A percentile compares a stretch with the other conserved stretches of the same genome.
These are phyloP conservation scores for Arthrobotrys entomopaga DNA, from an alignment of 2,329 filamentous ascomycete genomes.

Conservation along the genomic window DNA sequence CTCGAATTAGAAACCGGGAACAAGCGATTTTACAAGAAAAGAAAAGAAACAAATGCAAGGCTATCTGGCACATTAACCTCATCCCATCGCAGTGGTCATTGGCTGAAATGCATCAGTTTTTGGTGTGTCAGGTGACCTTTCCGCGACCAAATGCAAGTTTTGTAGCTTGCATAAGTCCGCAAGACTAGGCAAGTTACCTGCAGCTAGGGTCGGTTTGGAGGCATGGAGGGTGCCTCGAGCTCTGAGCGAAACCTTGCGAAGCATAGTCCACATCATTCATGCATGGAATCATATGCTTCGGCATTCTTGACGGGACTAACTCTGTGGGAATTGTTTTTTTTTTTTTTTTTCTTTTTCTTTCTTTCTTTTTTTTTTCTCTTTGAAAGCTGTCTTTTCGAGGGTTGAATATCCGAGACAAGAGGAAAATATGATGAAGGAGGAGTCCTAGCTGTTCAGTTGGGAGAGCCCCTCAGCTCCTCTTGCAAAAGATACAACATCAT, in stretches of 20 bases:
- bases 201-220: constrained; percentile 45
- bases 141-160: constrained; percentile 36
- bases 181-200: constrained; percentile 49
- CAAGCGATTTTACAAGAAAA: constrained; percentile 52
- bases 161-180: constrained; percentile 48
- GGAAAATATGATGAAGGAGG: constrained; percentile 19
- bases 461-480: constrained; percentile 42
- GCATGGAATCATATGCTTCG: constrained; percentile 52
- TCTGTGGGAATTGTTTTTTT: constrained; percentile 24
- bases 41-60: constrained; percentile 54
- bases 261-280: constrained; percentile 50
- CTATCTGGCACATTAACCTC: constrained; percentile 48
- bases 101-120: constrained; percentile 43
- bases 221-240: constrained; percentile 55
- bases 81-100: constrained; percentile 53
- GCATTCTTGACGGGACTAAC: constrained; percentile 48
- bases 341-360: constrained; percentile 39
- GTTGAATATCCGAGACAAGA: constrained; percentile 45
- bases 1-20: constrained; percentile 56
- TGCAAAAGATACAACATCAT: constrained; percentile 54
- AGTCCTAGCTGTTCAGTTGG: constrained; percentile 24
- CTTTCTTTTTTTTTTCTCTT: constrained; percentile 38
- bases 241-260: constrained; percentile 47
- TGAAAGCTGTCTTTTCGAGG: constrained; percentile 13
- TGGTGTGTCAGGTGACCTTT: constrained; percentile 54